These are phyloP conservation scores for Poronia punctata DNA, from an alignment of 495 filamentous ascomycete species.

Conservation along the genomic window DNA sequence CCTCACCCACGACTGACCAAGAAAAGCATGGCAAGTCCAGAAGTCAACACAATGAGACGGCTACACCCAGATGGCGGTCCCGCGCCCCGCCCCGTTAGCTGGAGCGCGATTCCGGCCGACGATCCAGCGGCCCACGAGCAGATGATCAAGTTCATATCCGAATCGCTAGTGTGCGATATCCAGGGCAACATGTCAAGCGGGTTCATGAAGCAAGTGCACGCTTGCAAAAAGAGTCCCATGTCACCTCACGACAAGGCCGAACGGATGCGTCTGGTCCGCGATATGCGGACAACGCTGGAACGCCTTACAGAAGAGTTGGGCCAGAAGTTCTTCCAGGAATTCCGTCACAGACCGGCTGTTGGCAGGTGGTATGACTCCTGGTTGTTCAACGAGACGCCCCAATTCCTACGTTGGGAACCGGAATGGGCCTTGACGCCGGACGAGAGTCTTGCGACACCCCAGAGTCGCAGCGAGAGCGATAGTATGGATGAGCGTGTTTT, in stretches of 20 bases:
- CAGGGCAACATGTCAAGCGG: conserved; percentile 10
- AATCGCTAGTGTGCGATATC: conserved; percentile 7
- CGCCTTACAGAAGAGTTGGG: conserved; percentile 11
- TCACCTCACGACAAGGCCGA: conserved; percentile 12
- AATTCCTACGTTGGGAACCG: conserved; percentile 7
- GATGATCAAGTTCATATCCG: conserved; percentile 12
- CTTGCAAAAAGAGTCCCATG: conserved; percentile 8
- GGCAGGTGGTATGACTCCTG: conserved; percentile 12
- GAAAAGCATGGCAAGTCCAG: background rate
- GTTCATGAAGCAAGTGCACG: conserved; percentile 9
- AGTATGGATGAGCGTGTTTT: conserved; percentile 8
- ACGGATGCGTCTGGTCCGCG: conserved; percentile 11
- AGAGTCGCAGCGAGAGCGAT: background rate
- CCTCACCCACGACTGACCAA: background rate
- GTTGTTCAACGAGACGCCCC: conserved; percentile 9
- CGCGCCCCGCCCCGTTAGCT: conserved; percentile 6
- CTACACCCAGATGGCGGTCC: conserved; percentile 1
- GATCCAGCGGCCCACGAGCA: conserved; percentile 9
- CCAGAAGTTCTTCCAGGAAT: conserved; percentile 11
- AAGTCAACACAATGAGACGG: conserved; percentile 2
- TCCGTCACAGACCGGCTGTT: conserved; percentile 5
- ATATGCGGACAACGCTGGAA: conserved; percentile 11
- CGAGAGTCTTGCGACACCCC: background rate
- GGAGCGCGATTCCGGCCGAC: conserved; percentile 9
- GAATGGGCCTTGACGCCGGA: conserved; percentile 9